phyloP scores from a whole-genome alignment of 208 protist genomes.

The Borovskyia barvae region DNA sequence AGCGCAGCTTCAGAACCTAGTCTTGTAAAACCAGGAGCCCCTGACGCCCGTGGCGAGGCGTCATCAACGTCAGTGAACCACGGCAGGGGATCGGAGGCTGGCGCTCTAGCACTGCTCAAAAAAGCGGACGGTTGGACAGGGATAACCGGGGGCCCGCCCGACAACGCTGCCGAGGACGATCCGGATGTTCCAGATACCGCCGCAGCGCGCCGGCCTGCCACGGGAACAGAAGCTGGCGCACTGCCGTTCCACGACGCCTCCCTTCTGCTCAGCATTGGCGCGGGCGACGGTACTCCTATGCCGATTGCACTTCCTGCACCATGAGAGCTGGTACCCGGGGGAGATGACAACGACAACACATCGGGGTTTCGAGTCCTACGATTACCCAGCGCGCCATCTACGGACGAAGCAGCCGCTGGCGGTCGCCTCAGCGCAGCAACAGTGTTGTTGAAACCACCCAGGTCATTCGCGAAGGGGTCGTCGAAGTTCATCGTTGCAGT shows the following conservation, averaged over 20 bases:
- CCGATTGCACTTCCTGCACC: not conserved
- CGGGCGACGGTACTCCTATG: not conserved
- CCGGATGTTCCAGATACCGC: not conserved
- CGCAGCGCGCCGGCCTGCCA: constrained; percentile 24
- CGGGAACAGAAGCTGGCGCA: constrained; percentile 3
- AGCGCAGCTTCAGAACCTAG: too few species aligned
- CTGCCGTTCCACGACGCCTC: constrained; percentile 3
- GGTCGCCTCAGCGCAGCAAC: constrained; percentile 7
- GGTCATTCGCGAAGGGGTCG: constrained; percentile 67
- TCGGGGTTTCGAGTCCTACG: not conserved
- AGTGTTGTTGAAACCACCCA: constrained; percentile 26
- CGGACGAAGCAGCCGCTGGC: constrained; percentile 4
- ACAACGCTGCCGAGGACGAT: not conserved
- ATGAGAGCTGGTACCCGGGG: not conserved
- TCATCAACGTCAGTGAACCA: constrained; percentile 21
- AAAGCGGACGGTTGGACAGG: not conserved
- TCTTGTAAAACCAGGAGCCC: too few species aligned
- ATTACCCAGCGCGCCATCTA: too few species aligned
- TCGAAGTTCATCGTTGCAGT: constrained; percentile 62
- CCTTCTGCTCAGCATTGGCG: not conserved
- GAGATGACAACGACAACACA: not conserved
- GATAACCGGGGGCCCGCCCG: not conserved
- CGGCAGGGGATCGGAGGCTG: constrained; percentile 3
- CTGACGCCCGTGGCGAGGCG: not conserved
- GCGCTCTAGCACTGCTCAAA: not conserved